Evolutionary conservation across 78 protist genomes (phyloP).

Genomic region (Dictyostelium discoideum): DNA sequence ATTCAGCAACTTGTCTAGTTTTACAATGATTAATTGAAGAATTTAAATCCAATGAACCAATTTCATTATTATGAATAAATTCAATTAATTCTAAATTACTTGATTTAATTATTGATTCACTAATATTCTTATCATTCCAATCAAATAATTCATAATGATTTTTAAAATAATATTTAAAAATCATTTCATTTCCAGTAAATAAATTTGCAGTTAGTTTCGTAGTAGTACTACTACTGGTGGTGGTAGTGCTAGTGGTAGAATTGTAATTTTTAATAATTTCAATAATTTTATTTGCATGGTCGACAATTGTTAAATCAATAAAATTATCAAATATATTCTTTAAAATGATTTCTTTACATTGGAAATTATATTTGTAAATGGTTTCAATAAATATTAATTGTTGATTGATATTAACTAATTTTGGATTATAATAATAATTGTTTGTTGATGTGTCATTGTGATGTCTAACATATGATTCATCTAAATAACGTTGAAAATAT

Average conservation of each 20-base stretch:
- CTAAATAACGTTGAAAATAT: neutral
- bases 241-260: neutral
- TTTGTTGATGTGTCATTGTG: neutral
- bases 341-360: neutral
- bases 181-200: neutral
- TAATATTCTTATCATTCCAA: neutral
- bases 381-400: neutral
- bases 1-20: neutral
- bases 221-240: neutral
- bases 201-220: neutral
- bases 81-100: neutral
- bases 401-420: neutral
- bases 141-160: neutral
- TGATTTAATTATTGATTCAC: neutral
- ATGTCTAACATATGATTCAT: neutral
- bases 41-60: neutral
- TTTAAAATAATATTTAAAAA: neutral
- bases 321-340: neutral
- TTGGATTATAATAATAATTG: neutral
- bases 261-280: neutral
- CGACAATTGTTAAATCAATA: neutral
- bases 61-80: neutral
- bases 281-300: neutral
- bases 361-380: neutral
- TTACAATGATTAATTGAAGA: neutral